Evolutionary conservation across 352 stramenopile species (phyloP).

Genomic region (Pythium phragmiticola): DNA sequence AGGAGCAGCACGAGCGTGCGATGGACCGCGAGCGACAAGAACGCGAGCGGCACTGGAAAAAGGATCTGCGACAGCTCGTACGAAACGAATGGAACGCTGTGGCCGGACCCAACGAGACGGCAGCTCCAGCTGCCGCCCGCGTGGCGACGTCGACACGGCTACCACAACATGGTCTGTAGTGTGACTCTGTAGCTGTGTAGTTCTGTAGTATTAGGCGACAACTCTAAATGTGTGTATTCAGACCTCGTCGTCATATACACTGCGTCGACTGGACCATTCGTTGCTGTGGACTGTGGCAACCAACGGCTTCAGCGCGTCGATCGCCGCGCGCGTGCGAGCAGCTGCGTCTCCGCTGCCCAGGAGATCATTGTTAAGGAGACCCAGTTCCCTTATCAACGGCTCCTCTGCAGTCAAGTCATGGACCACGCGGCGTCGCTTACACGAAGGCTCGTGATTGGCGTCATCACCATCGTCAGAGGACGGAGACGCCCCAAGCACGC

Average conservation of each 20-base stretch:
- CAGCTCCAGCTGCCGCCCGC: not conserved
- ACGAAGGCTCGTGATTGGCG: not conserved
- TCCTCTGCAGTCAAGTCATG: not conserved
- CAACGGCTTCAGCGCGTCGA: conserved; percentile 31
- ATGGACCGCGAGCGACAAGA: conserved; percentile 37
- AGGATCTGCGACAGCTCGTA: conserved; percentile 23
- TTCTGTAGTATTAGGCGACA: not conserved
- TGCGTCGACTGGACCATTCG: conserved; percentile 55
- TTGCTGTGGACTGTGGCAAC: conserved; percentile 61
- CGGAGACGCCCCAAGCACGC: conserved; percentile 27
- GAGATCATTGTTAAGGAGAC: conserved; percentile 77
- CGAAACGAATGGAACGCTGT: conserved; percentile 7
- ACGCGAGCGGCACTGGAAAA: conserved; percentile 28
- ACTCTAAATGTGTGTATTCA: conserved; percentile 13
- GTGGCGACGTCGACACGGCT: not conserved
- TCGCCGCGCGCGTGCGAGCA: conserved; percentile 25
- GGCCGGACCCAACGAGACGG: not conserved
- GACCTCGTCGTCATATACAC: conserved; percentile 85
- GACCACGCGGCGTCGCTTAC: conserved; percentile 36
- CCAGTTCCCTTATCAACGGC: conserved; percentile 47
- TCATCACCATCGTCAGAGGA: not conserved
- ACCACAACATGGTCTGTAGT: not conserved
- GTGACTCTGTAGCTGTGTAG: not conserved
- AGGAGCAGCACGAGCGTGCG: conserved; percentile 38
- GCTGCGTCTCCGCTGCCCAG: conserved; percentile 18